Evolutionary conservation across 2,329 filamentous ascomycete species (phyloP), one percentile per base, ranked within the genome.

Genomic region (Pseudocercospora vitis): DNA sequence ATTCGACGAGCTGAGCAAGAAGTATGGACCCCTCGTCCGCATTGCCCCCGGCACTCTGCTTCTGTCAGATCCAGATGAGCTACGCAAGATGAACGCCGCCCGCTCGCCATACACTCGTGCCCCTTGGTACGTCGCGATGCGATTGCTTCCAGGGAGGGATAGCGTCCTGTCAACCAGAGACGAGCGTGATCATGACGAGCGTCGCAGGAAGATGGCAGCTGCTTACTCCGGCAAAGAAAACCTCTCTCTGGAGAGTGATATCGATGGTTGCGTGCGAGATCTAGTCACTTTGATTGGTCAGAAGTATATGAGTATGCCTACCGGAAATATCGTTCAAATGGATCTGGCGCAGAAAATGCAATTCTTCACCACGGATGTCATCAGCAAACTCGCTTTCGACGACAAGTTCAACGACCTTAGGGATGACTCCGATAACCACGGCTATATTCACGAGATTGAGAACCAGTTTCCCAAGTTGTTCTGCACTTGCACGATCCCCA

Each of bases 151-250:
- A 7, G 50, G 54, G 6, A 48, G 37, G 18, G 50, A 53, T 23
- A 31, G 50, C 16, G 39, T 57, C 5, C 48, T 57, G 31, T 54
- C 50, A 4, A 48, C 32, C 4, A 24, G 40, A 35, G 51, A 54
- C 26, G 55, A 57, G 19, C 19, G 28, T 11, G 32, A 14, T 1
- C 54, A 56, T 19, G 32, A 52, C 29, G 29, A 44, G 3, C 23
- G 28, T 7, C 39, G 37, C 12, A 45, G 29, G 26, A 58, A 45
- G 45, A 58, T 50, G 46, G 14, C 49, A 12, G 44, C 49, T 8
- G 45, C 44, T 14, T 56, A 55, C 31, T 53, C 50, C 2, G 50
- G 56, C 8, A 57, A 57, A 42, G 55, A 53, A 23, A 52, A 55
- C 21, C 24, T 45, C 14, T 31, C 44, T 2, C 26, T 57, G 4